Percentiles rank a stretch among this genome's conserved stretches.
Evolutionary conservation across 1,284 basidiomycete species (phyloP).

Genomic region (Papiliotrema terrestris): DNA sequence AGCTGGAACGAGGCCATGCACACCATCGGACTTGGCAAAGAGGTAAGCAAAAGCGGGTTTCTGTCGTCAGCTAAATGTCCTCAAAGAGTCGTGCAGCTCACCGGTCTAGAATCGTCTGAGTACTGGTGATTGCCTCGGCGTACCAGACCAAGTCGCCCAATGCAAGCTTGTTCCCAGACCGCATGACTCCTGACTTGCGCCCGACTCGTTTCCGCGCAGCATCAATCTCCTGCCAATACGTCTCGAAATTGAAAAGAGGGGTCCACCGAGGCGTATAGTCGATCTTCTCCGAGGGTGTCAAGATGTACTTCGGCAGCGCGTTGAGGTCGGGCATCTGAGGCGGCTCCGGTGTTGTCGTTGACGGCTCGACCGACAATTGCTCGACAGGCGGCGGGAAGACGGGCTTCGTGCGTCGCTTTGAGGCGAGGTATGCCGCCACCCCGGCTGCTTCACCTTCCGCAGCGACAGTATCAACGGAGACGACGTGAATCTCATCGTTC

Average conservation of each 20-base stretch:
- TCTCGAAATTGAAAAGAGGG: slow-evolving; percentile 51
- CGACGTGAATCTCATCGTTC: slow-evolving; percentile 67
- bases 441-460: slow-evolving; percentile 4
- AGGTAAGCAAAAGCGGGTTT: slow-evolving; percentile 68
- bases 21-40: slow-evolving; percentile 65
- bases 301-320: slow-evolving; percentile 34
- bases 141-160: slow-evolving; percentile 78
- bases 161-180: slow-evolving; percentile 24
- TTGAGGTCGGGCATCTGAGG: slow-evolving; percentile 47
- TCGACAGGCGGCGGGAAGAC: slow-evolving; percentile 25
- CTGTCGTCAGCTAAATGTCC: slow-evolving; percentile 49
- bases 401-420: slow-evolving; percentile 34
- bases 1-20: slow-evolving; percentile 86
- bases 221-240: slow-evolving; percentile 48
- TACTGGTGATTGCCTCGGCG: slow-evolving; percentile 86
- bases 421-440: slow-evolving; percentile 48
- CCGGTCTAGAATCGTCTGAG: slow-evolving; percentile 93
- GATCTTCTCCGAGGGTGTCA: slow-evolving; percentile 28
- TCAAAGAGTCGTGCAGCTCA: slow-evolving; percentile 49
- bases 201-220: slow-evolving; percentile 33
- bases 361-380: slow-evolving; percentile 11
- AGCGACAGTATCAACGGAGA: neutral
- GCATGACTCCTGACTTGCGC: slow-evolving; percentile 28
- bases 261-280: slow-evolving; percentile 40
- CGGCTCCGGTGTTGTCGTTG: slow-evolving; percentile 56